Evolutionary conservation across 2,329 filamentous ascomycete species (phyloP).

Genomic region (Penicillium sp.): DNA sequence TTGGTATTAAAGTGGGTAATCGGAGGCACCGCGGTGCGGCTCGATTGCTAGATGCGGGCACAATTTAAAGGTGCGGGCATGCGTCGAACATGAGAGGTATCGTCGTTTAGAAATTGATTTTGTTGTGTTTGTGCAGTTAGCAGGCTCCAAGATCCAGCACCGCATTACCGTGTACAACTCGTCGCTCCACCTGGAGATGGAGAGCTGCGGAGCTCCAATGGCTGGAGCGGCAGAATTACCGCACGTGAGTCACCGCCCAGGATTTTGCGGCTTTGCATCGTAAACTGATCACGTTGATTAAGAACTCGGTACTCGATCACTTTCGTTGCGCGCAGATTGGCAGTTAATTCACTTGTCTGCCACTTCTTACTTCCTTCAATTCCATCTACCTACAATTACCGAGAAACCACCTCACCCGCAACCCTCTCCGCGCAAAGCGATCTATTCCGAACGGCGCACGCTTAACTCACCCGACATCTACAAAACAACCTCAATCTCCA

Average conservation of each 20-base stretch:
- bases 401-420: neutral
- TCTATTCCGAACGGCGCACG: neutral
- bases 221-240: conserved; percentile 15
- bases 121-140: neutral
- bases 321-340: neutral
- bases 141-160: neutral
- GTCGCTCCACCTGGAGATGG: conserved; percentile 6
- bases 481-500: neutral
- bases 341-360: neutral
- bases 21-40: conserved; percentile 2
- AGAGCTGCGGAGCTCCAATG: conserved; percentile 18
- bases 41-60: conserved; percentile 6
- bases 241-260: conserved; percentile 37
- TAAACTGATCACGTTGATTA: neutral
- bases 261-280: conserved; percentile 15
- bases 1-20: neutral
- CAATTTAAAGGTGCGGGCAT: conserved; percentile 2
- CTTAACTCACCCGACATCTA: neutral
- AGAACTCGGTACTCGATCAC: neutral
- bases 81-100: too few species aligned
- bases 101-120: neutral
- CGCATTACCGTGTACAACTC: conserved; percentile 4
- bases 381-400: neutral
- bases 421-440: neutral
- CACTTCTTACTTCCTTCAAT: neutral